Evolutionary conservation across 1,284 basidiomycete genomes (phyloP).

Genomic region (Sporisorium iseilematis-ciliati): DNA sequence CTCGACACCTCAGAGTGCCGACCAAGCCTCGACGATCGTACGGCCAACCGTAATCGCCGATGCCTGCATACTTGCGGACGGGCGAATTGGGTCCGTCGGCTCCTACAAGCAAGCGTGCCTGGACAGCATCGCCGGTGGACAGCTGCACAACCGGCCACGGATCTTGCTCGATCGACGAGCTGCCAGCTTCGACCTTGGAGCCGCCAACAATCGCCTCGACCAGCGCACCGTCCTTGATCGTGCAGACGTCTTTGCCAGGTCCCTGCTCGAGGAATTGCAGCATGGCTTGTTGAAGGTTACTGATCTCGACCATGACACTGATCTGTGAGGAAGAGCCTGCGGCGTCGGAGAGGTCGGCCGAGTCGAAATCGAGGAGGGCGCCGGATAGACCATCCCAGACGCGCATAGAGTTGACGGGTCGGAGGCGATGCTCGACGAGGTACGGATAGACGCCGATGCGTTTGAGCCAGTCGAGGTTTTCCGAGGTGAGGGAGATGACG

Average conservation of each 20-base stretch:
- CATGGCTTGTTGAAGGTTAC: constrained; percentile 68
- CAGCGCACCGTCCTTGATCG: constrained; percentile 78
- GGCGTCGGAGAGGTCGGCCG: constrained; percentile 19
- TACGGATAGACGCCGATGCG: constrained; percentile 58
- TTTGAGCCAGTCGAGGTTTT: constrained; percentile 65
- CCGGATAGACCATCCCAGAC: constrained; percentile 68
- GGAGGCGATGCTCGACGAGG: constrained; percentile 52
- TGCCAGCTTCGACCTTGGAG: constrained; percentile 36
- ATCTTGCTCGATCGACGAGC: constrained; percentile 65
- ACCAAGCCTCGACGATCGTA: constrained; percentile 93
- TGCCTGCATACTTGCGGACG: constrained; percentile 86
- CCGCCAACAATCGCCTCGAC: constrained; percentile 75
- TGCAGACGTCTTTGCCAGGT: constrained; percentile 47
- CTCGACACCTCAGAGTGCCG: constrained; percentile 77
- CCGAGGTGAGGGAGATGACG: constrained; percentile 63
- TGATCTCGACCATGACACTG: constrained; percentile 65
- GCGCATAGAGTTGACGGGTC: constrained; percentile 60
- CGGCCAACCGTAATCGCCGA: constrained; percentile 89
- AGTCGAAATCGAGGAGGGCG: constrained; percentile 64
- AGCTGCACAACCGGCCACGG: constrained; percentile 51
- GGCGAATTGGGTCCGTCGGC: constrained; percentile 97
- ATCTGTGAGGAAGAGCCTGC: constrained; percentile 39
- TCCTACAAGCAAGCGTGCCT: constrained; percentile 77
- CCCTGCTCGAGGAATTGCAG: constrained; percentile 53
- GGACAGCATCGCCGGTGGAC: constrained; percentile 12